Evolutionary conservation across 441 rosid genomes (phyloP).

Genomic region (Syzygium syzygioides): DNA sequence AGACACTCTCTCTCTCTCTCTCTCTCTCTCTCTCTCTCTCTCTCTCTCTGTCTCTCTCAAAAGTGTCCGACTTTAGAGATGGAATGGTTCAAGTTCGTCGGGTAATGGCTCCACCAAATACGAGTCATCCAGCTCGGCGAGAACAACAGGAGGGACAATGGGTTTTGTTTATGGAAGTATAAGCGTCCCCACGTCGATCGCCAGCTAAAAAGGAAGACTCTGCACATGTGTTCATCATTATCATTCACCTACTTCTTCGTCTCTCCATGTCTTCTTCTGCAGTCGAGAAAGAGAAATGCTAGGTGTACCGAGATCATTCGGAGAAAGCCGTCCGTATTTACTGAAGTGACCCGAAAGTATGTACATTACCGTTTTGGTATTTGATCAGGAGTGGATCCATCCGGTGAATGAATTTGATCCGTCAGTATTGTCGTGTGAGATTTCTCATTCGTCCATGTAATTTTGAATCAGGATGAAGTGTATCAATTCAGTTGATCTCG

Average conservation of each 20-base stretch:
- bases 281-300: background rate
- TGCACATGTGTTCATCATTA: background rate
- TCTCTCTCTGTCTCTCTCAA: background rate
- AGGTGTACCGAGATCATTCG: background rate
- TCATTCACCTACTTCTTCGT: background rate
- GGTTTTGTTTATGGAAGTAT: background rate
- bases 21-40: background rate
- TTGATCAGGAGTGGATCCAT: background rate
- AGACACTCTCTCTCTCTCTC: background rate
- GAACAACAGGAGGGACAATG: background rate
- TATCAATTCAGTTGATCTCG: background rate
- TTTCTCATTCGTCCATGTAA: background rate
- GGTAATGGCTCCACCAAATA: background rate
- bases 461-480: background rate
- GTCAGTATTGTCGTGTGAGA: background rate
- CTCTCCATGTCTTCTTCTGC: background rate
- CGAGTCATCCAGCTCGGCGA: background rate
- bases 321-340: background rate
- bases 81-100: background rate
- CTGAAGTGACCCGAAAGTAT: background rate
- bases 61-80: background rate
- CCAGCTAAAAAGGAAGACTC: background rate
- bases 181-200: background rate
- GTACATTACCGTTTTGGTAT: too few relatives aligned
- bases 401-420: background rate